phyloP scores from a whole-genome alignment of 305 asterid species.

The Solanum hybrid region DNA sequence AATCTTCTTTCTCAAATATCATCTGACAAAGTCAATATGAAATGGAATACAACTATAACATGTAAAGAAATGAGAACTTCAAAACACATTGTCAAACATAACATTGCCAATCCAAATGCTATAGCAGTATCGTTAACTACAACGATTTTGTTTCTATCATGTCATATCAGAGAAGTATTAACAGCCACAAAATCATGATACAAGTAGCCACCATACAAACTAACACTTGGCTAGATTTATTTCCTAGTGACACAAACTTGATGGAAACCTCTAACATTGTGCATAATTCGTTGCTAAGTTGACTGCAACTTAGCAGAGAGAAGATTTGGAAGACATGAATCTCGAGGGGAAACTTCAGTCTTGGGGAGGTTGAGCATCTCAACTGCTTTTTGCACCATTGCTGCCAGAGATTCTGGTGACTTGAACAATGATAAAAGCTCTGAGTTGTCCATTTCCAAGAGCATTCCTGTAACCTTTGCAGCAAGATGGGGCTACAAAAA shows the following conservation, averaged over 20 bases:
- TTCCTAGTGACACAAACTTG: not conserved
- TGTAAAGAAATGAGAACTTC: not conserved
- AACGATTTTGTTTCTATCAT: not conserved
- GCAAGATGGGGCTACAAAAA: conserved; percentile 64
- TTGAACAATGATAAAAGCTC: conserved; percentile 58
- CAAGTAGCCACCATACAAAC: not conserved
- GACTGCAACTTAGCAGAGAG: conserved; percentile 53
- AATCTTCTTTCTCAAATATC: not conserved
- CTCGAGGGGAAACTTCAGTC: conserved; percentile 38
- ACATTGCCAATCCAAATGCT: not conserved
- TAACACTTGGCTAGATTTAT: not conserved
- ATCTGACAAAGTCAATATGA: not conserved
- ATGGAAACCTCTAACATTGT: not conserved
- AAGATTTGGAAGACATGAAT: conserved; percentile 36
- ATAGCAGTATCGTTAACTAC: not conserved
- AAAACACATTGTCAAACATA: not conserved
- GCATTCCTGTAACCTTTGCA: conserved; percentile 85
- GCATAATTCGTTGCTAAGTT: conserved; percentile 19
- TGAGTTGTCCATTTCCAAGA: conserved; percentile 84
- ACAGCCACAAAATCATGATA: not conserved
- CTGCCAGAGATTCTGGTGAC: conserved; percentile 56
- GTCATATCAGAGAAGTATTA: not conserved
- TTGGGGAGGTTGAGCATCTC: conserved; percentile 57
- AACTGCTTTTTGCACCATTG: conserved; percentile 73
- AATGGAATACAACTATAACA: not conserved